Evolutionary conservation across 257 asterid genomes (phyloP), one percentile per base, ranked within the genome.

Genomic region (Scutellaria barbata): DNA sequence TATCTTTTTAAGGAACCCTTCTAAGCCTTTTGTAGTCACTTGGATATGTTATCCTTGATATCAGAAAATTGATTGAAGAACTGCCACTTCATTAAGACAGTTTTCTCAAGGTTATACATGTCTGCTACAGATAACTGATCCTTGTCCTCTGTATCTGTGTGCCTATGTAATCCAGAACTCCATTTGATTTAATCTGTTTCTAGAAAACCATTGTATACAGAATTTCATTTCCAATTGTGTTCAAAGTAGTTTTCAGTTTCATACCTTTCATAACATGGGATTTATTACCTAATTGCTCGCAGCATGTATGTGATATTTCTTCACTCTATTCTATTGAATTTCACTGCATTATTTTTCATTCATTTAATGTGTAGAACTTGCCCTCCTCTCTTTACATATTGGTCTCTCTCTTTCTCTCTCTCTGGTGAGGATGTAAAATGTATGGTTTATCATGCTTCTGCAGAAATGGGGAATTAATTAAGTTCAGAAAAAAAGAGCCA

Each of bases 391-490:
- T 30, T 30, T 30, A 30, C 35, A 30, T 30, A 30, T 30, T 30
- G 4, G 4, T 18, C 42, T 12, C 50, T 46, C 17, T 35, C 62
- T 46, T 54, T 46, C 37, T 17, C 18, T 46, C 30, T n/a, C 7
- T 58, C 10, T 52, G 58, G 74, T 56, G 53, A 20, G 52, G 11
- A 8, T 65, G 66, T 54, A 61, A 66, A 43, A 60, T 65, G 22
- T 54, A 48, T 59, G 10, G 52, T 74, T 64, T 51, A 63, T 74
- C 66, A 70, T 66, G 76, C 58, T 68, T 76, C 13, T 74, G 77
- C 82, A 77, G 87, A 77, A 45, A 73, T 53, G 67, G 73, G 59
- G 65, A 79, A 62, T 46, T 48, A 55, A 68, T 41, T 63, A 61
- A 71, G 76, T 22, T 63, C 67, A 43, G 73, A 66, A 22, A 78